phyloP scores from a whole-genome alignment of 495 filamentous ascomycete species.

The Pseudotulostoma volvatum region DNA sequence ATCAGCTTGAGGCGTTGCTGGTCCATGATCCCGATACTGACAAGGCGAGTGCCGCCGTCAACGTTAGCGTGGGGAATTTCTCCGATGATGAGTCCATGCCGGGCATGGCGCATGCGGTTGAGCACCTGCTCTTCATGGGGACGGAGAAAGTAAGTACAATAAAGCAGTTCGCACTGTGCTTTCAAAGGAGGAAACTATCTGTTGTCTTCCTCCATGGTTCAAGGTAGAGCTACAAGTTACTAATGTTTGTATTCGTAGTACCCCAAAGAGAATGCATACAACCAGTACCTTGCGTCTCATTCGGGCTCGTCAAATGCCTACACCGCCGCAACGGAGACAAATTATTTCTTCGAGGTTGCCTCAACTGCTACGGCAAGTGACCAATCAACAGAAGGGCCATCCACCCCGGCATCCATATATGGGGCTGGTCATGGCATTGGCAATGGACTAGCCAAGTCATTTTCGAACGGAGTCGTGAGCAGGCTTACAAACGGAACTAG shows the following conservation, averaged over 20 bases:
- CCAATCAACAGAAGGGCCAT: slow-evolving; percentile 15
- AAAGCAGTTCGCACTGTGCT: background rate
- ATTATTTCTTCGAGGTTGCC: slow-evolving; percentile 94
- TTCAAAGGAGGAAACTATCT: slow-evolving; percentile 1
- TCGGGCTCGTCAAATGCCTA: slow-evolving; percentile 91
- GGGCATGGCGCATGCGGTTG: slow-evolving; percentile 84
- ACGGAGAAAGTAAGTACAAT: slow-evolving; percentile 61
- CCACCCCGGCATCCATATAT: slow-evolving; percentile 13
- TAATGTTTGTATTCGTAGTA: slow-evolving; percentile 34
- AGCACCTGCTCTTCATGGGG: slow-evolving; percentile 95
- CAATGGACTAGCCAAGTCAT: background rate
- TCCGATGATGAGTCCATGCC: slow-evolving; percentile 82
- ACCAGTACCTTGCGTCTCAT: slow-evolving; percentile 74
- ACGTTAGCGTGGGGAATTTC: slow-evolving; percentile 92
- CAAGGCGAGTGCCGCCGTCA: slow-evolving; percentile 88
- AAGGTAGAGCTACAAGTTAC: background rate
- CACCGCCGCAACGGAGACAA: slow-evolving; percentile 83
- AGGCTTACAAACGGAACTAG: slow-evolving; percentile 27
- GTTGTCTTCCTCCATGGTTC: background rate
- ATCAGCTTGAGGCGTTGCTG: slow-evolving; percentile 82
- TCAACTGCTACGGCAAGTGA: slow-evolving; percentile 42
- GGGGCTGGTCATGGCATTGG: slow-evolving; percentile 15
- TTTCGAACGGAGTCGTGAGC: slow-evolving; percentile 8
- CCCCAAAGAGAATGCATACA: slow-evolving; percentile 90
- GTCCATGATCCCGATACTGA: slow-evolving; percentile 94